Conservation (phyloP, 768 basidiomycete species). For the Leucocoprinus birnbaumii region DNA sequence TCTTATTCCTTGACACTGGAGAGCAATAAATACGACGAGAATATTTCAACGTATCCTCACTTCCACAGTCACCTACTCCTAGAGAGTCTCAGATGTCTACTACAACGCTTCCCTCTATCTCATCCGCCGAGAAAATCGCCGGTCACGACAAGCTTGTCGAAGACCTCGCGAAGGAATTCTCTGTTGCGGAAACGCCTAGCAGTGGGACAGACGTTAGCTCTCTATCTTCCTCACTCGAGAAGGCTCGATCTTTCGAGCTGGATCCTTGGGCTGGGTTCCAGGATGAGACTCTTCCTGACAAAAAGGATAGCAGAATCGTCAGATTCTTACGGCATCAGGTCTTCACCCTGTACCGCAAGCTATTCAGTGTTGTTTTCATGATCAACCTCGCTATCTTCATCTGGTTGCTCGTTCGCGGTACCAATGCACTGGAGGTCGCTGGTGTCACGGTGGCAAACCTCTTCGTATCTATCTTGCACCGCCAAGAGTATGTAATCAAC, state of each 20-base stretch:
- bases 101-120: background rate
- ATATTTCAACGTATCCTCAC: too few relatives aligned
- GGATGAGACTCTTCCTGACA: conserved; percentile 7
- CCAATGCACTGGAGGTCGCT: conserved; percentile 35
- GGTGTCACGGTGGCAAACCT: conserved; percentile 40
- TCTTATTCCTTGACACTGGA: too few relatives aligned
- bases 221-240: background rate
- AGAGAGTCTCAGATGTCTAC: background rate
- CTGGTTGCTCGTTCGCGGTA: conserved; percentile 28
- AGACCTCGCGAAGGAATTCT: conserved; percentile 3
- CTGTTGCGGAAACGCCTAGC: background rate
- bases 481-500: conserved; percentile 54
- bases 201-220: background rate
- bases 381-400: conserved; percentile 49
- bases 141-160: background rate
- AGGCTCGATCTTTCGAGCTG: background rate
- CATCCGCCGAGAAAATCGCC: background rate
- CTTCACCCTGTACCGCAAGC: conserved; percentile 43
- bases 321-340: conserved; percentile 18
- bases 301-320: background rate
- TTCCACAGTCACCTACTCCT: too few relatives aligned
- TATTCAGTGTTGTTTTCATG: conserved; percentile 51
- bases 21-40: too few relatives aligned
- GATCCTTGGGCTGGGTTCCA: conserved; percentile 1
- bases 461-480: conserved; percentile 38